A percentile compares a stretch with the other conserved stretches of the same genome.
Conservation (phyloP, 2,329 filamentous ascomycete species). For the Calonectria crousiana region DNA sequence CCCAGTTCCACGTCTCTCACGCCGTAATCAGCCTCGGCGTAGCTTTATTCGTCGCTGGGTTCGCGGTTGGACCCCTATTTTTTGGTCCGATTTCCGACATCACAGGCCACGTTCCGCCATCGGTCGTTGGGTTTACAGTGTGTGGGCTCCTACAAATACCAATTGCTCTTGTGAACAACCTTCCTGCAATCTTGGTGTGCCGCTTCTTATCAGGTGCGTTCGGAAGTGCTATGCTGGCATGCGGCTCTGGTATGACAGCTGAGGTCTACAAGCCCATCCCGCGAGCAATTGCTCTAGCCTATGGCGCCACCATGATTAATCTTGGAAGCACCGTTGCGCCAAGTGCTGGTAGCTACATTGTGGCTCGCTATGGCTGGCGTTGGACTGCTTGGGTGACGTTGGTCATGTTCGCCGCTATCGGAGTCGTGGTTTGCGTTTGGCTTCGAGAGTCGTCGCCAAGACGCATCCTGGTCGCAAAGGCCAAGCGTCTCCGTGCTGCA, state of each 20-base stretch:
- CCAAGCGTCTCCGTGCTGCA: not conserved
- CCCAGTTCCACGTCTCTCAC: not conserved
- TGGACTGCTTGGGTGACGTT: constrained; percentile 15
- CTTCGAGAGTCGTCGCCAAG: constrained; percentile 6
- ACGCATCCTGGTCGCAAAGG: constrained; percentile 5
- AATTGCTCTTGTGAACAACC: not conserved
- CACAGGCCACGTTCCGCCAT: constrained; percentile 1
- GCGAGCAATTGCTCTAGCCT: not conserved
- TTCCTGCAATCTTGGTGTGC: not conserved
- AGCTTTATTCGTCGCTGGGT: constrained; percentile 12
- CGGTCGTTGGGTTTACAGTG: not conserved
- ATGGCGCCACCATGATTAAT: constrained; percentile 16
- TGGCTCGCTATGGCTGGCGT: constrained; percentile 7
- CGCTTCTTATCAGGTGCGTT: constrained; percentile 7
- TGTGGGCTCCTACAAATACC: constrained; percentile 14
- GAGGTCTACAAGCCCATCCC: constrained; percentile 7
- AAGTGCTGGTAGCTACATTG: constrained; percentile 3
- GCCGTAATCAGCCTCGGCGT: constrained; percentile 3
- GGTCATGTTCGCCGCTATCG: constrained; percentile 1
- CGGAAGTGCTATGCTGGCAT: constrained; percentile 14
- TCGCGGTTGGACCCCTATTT: constrained; percentile 11
- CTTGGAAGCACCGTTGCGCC: constrained; percentile 10
- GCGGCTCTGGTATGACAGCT: constrained; percentile 17
- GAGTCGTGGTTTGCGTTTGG: not conserved
- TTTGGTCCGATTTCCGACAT: constrained; percentile 10